These are phyloP conservation scores for Quercus wislizeni DNA, from an alignment of 306 rosid genomes.

Conservation along the genomic window DNA sequence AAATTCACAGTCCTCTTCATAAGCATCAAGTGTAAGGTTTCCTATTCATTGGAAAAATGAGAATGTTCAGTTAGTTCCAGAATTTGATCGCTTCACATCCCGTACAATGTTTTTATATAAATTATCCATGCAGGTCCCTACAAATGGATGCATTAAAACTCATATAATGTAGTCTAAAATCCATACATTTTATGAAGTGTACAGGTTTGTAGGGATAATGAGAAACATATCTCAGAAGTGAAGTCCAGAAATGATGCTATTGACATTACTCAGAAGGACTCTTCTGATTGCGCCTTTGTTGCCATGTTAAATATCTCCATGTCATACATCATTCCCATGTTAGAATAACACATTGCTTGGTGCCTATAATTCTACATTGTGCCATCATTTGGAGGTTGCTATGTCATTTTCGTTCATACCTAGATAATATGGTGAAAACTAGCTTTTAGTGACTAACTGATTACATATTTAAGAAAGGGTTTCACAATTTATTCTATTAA, in stretches of 20 bases:
- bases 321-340: neutral
- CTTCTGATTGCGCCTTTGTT: neutral
- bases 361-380: neutral
- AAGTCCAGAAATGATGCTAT: neutral
- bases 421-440: neutral
- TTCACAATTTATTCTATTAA: neutral
- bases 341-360: neutral
- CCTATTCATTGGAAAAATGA: conserved; percentile 39
- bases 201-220: neutral
- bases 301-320: neutral
- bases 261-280: neutral
- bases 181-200: neutral
- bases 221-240: neutral
- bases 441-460: neutral
- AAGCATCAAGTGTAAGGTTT: conserved; percentile 79
- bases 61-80: neutral
- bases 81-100: neutral
- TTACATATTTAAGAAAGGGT: neutral
- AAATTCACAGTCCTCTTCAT: conserved; percentile 87
- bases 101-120: neutral
- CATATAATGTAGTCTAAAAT: neutral
- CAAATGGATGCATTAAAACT: neutral
- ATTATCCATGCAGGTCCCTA: neutral
- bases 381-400: conserved; percentile 4
- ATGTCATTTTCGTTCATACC: neutral